Conservation (phyloP, 257 asterid species). For the Plantago major region DNA sequence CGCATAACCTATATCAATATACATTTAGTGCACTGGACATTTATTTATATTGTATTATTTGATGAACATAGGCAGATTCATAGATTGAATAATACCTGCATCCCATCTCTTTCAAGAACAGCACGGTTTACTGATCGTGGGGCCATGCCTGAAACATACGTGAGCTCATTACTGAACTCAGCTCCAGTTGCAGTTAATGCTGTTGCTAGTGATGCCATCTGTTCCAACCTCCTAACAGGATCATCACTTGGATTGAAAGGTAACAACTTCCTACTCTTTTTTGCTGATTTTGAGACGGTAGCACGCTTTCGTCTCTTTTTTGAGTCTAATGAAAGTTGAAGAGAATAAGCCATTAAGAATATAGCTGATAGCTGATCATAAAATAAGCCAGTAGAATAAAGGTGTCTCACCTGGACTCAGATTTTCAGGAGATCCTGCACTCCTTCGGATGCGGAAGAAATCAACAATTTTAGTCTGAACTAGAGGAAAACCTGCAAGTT, state of each 20-base stretch:
- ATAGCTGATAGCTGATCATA: background rate
- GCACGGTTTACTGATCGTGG: slow-evolving; percentile 70
- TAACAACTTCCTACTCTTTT: slow-evolving; percentile 69
- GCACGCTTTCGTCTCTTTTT: slow-evolving; percentile 53
- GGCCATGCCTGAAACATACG: slow-evolving; percentile 73
- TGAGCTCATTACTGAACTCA: slow-evolving; percentile 69
- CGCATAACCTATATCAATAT: slow-evolving; percentile 40
- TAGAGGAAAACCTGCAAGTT: slow-evolving; percentile 61
- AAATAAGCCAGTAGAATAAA: background rate
- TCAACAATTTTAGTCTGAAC: slow-evolving; percentile 83
- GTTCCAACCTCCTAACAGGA: slow-evolving; percentile 57
- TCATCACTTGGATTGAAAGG: slow-evolving; percentile 70
- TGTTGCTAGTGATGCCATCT: slow-evolving; percentile 90
- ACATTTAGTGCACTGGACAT: background rate
- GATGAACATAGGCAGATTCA: background rate
- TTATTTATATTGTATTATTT: background rate
- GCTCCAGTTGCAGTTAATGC: slow-evolving; percentile 67
- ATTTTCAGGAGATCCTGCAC: slow-evolving; percentile 33
- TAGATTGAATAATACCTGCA: slow-evolving; percentile 63
- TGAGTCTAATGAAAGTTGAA: slow-evolving; percentile 30
- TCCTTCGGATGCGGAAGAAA: slow-evolving; percentile 72
- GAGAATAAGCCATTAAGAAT: slow-evolving; percentile 12
- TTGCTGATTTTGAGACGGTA: slow-evolving; percentile 37
- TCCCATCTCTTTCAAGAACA: slow-evolving; percentile 63
- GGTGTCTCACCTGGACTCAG: slow-evolving; percentile 37